Evolutionary conservation across 2,329 filamentous ascomycete genomes (phyloP), one percentile per base, ranked within the genome.

Genomic region (Trichoderma aggressivum): DNA sequence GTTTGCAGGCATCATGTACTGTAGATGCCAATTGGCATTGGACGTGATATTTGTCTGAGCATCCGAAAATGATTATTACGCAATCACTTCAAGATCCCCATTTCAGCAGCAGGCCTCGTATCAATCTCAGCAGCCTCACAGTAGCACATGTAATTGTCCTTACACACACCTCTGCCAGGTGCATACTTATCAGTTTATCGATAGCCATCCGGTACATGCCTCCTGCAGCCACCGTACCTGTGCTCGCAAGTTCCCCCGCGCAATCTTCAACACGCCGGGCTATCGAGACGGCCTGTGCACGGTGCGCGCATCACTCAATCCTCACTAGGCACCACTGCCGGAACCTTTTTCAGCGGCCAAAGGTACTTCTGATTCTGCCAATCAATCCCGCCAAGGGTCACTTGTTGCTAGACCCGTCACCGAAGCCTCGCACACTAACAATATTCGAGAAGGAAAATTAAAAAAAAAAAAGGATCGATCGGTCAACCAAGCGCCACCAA

Each of bases 391-490:
- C n/a, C 43, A 50, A 50, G 43, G 43, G 63, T 30, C 50, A 21
- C 50, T 58, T 58, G 32, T 56, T 66, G 56, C 55, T 69, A 39
- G 56, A 36, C 39, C 66, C 66, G 66, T 69, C 65, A 68, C 65
- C 65, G 65, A 68, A 55, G 34, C 65, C 47, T 68, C 65, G 65
- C 62, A 59, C 64, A 68, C 65, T 68, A 58, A 50, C 58, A 61
- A 60, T 34, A 53, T 69, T 69, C 55, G 56, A 69, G 56, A 69
- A 59, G 56, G 39, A 43, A 28, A n/a, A n/a, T n/a, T n/a, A n/a
- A n/a, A 68, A 30, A 26, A 30, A 28, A 28, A n/a, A 21, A 26
- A 56, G 32, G 26, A 53, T 36, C 36, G 55, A 69, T 53, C 56
- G n/a, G 30, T 30, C 66, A 28, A n/a, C 36, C n/a, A 58, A 58